A percentile compares a stretch with the other conserved stretches of the same genome.
Evolutionary conservation across 139 green algal species (phyloP).

Genomic region (Coccomyxa sp.): DNA sequence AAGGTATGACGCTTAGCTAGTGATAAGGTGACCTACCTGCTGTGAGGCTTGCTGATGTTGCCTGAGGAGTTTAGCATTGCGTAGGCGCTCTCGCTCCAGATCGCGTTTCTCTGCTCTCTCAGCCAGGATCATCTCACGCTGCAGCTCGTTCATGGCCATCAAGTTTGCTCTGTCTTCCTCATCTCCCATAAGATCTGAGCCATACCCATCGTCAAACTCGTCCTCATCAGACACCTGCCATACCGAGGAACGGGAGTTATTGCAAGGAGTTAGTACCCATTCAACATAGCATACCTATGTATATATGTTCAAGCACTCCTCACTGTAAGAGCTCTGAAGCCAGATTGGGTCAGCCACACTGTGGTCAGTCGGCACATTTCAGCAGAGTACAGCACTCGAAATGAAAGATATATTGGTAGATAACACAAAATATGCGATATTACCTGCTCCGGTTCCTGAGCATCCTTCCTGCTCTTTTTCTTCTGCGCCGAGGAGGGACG

Average conservation of each 20-base stretch:
- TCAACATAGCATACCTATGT: not conserved
- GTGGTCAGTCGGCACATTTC: too few species aligned
- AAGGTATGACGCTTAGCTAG: too few species aligned
- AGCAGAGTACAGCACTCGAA: too few species aligned
- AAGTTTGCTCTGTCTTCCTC: slow-evolving; percentile 27
- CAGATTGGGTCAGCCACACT: not conserved
- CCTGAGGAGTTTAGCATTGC: slow-evolving; percentile 10
- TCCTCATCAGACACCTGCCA: slow-evolving; percentile 12
- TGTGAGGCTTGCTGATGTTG: not conserved
- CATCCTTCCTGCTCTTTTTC: not conserved
- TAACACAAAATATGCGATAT: too few species aligned
- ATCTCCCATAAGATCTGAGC: slow-evolving; percentile 20
- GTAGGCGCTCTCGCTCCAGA: slow-evolving; percentile 24
- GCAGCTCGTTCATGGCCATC: slow-evolving; percentile 57
- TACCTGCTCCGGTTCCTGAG: not conserved
- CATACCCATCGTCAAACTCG: slow-evolving; percentile 15
- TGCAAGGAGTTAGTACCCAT: not conserved
- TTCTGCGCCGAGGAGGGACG: not conserved
- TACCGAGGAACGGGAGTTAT: not conserved
- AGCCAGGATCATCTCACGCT: slow-evolving; percentile 58
- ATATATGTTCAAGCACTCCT: not conserved
- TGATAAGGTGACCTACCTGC: not conserved
- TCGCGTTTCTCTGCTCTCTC: slow-evolving; percentile 44
- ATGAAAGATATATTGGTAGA: too few species aligned
- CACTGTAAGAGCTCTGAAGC: not conserved